Evolutionary conservation across 345 rosid genomes (phyloP).

Genomic region (Gossypium sturtianum): DNA sequence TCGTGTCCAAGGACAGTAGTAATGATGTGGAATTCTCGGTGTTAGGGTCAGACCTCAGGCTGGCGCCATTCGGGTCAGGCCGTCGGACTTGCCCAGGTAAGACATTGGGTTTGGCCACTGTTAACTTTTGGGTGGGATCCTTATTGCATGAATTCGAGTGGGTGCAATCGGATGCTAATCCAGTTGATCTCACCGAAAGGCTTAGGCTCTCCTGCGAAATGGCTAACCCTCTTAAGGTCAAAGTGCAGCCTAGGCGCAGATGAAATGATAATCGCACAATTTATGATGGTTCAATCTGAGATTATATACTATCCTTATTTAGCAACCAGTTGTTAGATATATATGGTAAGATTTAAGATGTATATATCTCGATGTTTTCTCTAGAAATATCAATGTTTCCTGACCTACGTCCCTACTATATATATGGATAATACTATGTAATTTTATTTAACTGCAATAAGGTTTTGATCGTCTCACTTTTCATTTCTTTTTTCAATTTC

Average conservation of each 20-base stretch:
- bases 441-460: background rate
- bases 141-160: slow-evolving; percentile 61
- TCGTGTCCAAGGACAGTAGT: slow-evolving; percentile 29
- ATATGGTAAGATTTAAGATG: too few relatives aligned
- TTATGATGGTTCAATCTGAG: background rate
- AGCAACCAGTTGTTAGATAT: background rate
- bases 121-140: slow-evolving; percentile 57
- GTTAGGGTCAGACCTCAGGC: slow-evolving; percentile 69
- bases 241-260: slow-evolving; percentile 32
- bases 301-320: background rate
- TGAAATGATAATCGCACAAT: background rate
- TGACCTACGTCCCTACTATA: too few relatives aligned
- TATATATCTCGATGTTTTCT: background rate
- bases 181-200: slow-evolving; percentile 59
- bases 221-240: slow-evolving; percentile 59
- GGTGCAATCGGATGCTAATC: slow-evolving; percentile 29
- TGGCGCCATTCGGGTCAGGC: slow-evolving; percentile 92
- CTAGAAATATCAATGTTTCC: background rate
- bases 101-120: slow-evolving; percentile 53
- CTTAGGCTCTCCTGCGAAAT: slow-evolving; percentile 71
- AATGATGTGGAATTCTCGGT: slow-evolving; percentile 51
- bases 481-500: too few relatives aligned
- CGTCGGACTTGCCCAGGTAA: slow-evolving; percentile 76
- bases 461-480: too few relatives aligned
- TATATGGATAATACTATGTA: too few relatives aligned